These are phyloP conservation scores for Oleoguttula mirabilis DNA, from an alignment of 495 filamentous ascomycete species.

Conservation along the genomic window DNA sequence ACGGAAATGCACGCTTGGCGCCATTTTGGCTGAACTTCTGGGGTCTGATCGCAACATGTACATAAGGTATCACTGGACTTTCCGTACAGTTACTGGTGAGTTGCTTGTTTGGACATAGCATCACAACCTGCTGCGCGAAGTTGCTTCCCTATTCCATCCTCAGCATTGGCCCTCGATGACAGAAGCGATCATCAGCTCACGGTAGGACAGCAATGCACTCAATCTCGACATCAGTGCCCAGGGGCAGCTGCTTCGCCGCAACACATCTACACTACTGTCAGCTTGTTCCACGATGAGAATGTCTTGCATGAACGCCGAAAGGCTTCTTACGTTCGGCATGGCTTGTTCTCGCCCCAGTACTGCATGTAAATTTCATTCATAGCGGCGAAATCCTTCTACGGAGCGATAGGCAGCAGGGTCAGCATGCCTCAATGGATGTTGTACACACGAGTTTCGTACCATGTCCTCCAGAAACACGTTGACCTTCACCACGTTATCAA, in stretches of 20 bases:
- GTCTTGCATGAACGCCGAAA: neutral
- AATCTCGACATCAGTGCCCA: constrained; percentile 60
- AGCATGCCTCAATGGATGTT: no score
- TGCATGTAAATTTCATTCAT: constrained; percentile 40
- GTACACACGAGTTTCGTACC: no score
- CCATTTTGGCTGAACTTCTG: no score
- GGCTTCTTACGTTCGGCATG: constrained; percentile 14
- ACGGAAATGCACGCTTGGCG: no score
- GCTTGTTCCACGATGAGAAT: no score
- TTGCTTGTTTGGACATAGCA: no score
- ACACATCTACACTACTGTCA: constrained; percentile 66
- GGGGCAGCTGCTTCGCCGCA: constrained; percentile 51
- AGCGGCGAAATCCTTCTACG: constrained; percentile 52
- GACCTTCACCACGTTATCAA: constrained; percentile 57
- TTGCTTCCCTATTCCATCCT: no score
- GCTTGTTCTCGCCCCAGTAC: constrained; percentile 22
- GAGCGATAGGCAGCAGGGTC: no score
- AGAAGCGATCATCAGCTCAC: constrained; percentile 3
- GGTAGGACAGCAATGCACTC: constrained; percentile 45
- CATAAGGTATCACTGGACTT: no score
- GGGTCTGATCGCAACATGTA: no score
- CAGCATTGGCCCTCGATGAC: neutral
- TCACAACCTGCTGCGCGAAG: no score
- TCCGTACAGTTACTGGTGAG: no score
- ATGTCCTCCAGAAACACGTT: constrained; percentile 59